These are phyloP conservation scores for Solidago caesia DNA, from an alignment of 129 eudicot genomes.

Conservation along the genomic window DNA sequence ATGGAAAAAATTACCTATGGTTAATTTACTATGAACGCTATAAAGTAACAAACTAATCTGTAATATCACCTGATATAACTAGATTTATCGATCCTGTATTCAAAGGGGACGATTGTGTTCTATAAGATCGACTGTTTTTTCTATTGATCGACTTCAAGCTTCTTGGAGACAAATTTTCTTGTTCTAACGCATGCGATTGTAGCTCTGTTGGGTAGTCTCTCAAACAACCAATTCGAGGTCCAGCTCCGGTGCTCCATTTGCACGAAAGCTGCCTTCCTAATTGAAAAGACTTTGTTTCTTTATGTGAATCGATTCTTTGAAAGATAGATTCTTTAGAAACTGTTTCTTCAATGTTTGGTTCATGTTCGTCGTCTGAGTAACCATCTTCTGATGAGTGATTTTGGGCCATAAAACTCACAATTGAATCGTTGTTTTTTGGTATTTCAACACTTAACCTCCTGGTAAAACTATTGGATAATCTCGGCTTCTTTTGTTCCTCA, in stretches of 20 bases:
- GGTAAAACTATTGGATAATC: conserved; percentile 24
- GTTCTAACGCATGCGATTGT: conserved; percentile 78
- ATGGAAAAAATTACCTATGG: conserved; percentile 28
- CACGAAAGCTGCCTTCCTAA: conserved; percentile 69
- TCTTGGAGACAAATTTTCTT: conserved; percentile 73
- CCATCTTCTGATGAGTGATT: conserved; percentile 41
- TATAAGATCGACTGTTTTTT: conserved; percentile 24
- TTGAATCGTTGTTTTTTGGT: conserved; percentile 44
- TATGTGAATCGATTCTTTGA: conserved; percentile 64
- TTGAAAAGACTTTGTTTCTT: conserved; percentile 54
- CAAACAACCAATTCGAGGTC: conserved; percentile 89
- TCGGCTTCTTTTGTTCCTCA: conserved; percentile 26
- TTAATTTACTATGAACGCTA: conserved; percentile 9
- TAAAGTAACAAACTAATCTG: conserved; percentile 15
- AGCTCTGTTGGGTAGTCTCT: conserved; percentile 84
- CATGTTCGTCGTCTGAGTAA: conserved; percentile 39
- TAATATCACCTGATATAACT: neutral
- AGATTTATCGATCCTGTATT: neutral
- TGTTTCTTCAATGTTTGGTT: conserved; percentile 33
- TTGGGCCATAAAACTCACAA: conserved; percentile 32
- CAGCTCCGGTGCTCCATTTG: conserved; percentile 97
- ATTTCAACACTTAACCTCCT: conserved; percentile 42
- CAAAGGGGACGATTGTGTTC: conserved; percentile 32
- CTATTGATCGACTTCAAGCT: conserved; percentile 25
- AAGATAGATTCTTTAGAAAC: conserved; percentile 50